Evolutionary conservation across 2,329 filamentous ascomycete species (phyloP).

Genomic region (Trichoderma cornu-damae): DNA sequence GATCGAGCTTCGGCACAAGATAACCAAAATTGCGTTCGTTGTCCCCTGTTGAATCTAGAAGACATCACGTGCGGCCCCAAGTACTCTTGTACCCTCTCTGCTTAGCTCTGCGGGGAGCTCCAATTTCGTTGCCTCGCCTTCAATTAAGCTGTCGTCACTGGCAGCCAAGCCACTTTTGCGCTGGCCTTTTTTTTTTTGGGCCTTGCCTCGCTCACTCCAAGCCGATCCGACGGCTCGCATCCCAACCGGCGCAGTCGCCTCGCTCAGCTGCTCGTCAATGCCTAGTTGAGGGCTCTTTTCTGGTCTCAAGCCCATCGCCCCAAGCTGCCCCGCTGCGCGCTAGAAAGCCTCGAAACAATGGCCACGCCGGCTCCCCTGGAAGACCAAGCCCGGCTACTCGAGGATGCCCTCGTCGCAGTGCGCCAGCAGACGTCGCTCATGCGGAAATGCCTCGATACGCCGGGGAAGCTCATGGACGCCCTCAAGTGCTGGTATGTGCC

Average conservation of each 20-base stretch:
- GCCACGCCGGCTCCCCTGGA: constrained; percentile 60
- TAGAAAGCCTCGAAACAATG: constrained; percentile 30
- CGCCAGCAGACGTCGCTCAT: constrained; percentile 95
- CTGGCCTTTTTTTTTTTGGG: constrained; percentile 11
- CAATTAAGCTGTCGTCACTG: constrained; percentile 16
- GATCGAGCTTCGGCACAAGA: too few species aligned
- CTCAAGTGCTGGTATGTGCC: constrained; percentile 91
- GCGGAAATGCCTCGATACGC: constrained; percentile 95
- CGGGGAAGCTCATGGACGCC: constrained; percentile 98
- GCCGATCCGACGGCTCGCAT: constrained; percentile 1
- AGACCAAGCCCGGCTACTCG: constrained; percentile 85
- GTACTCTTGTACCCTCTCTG: not conserved
- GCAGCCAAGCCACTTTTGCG: constrained; percentile 16
- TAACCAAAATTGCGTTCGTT: too few species aligned
- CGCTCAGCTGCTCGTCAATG: constrained; percentile 23
- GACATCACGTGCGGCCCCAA: not conserved
- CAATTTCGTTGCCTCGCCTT: constrained; percentile 3
- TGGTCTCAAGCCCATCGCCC: constrained; percentile 11
- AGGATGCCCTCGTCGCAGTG: constrained; percentile 94
- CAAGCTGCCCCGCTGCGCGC: constrained; percentile 32
- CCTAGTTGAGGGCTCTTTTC: constrained; percentile 23
- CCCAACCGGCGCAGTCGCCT: constrained; percentile 20
- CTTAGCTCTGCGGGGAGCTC: constrained; percentile 4
- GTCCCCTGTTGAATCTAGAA: too few species aligned
- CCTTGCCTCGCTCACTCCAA: not conserved